Conservation (phyloP, 2,329 filamentous ascomycete genomes). For the Zasmidium citrigriseum region DNA sequence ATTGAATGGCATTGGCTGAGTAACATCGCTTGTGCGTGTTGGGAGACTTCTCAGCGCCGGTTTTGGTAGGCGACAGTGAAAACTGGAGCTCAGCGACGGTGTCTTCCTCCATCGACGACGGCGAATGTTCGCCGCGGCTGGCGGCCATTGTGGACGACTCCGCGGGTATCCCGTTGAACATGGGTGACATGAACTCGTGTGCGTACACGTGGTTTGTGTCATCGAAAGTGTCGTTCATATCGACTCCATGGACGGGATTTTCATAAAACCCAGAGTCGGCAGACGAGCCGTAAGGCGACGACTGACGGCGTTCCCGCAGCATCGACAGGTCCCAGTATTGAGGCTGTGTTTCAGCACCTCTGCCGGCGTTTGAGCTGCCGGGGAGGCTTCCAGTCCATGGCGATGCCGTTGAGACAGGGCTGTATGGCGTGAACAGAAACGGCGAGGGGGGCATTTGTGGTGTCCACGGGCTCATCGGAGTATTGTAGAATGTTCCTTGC, state of each 20-base stretch:
- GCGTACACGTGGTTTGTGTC: conserved; percentile 26
- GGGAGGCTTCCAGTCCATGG: conserved; percentile 11
- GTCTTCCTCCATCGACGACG: conserved; percentile 13
- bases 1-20: conserved; percentile 30
- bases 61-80: conserved; percentile 15
- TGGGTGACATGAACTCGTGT: conserved; percentile 25
- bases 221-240: conserved; percentile 9
- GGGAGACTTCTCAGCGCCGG: conserved; percentile 13
- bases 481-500: conserved; percentile 16
- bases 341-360: conserved; percentile 12
- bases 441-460: conserved; percentile 23
- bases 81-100: conserved; percentile 16
- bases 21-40: conserved; percentile 28
- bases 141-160: neutral
- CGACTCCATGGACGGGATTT: conserved; percentile 16
- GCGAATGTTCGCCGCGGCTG: conserved; percentile 11
- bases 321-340: conserved; percentile 35
- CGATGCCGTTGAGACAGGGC: conserved; percentile 19
- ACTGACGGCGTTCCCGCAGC: conserved; percentile 25
- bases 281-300: conserved; percentile 23
- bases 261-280: conserved; percentile 33
- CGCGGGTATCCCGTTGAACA: conserved; percentile 1
- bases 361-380: conserved; percentile 8
- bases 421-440: conserved; percentile 23
- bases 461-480: conserved; percentile 23